Conservation (phyloP, 768 basidiomycete genomes). For the Termitomyces sp. region DNA sequence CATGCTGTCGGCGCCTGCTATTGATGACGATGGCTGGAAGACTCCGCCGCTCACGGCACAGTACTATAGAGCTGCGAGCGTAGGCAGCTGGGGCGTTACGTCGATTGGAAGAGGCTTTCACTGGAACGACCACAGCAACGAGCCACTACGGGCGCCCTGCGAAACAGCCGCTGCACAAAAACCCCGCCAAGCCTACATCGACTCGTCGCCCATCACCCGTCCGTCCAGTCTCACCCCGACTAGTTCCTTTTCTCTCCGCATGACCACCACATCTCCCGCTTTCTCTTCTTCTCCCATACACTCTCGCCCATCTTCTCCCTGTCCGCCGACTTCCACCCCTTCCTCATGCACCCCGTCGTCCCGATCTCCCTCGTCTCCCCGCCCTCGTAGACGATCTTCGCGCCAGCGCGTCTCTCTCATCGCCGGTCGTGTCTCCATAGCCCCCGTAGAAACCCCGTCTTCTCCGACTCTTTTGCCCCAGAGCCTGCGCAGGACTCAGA, state of each 20-base stretch:
- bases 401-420: slow-evolving; percentile 83
- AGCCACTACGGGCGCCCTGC: slow-evolving; percentile 9
- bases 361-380: slow-evolving; percentile 53
- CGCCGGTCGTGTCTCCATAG: slow-evolving; percentile 75
- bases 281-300: slow-evolving; percentile 29
- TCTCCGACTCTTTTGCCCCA: slow-evolving; percentile 56
- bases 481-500: slow-evolving; percentile 59
- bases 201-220: neutral
- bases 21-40: slow-evolving; percentile 71
- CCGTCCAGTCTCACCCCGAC: slow-evolving; percentile 12
- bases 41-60: slow-evolving; percentile 39
- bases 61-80: slow-evolving; percentile 60
- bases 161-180: slow-evolving; percentile 25
- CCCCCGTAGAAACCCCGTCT: slow-evolving; percentile 69
- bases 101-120: slow-evolving; percentile 80
- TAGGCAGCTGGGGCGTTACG: slow-evolving; percentile 82
- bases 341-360: slow-evolving; percentile 27
- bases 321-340: slow-evolving; percentile 16
- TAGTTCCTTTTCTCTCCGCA: slow-evolving; percentile 20
- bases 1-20: slow-evolving; percentile 57
- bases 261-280: slow-evolving; percentile 23
- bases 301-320: slow-evolving; percentile 29
- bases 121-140: slow-evolving; percentile 50
- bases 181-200: slow-evolving; percentile 18
- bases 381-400: slow-evolving; percentile 72